Evolutionary conservation across 163 green algal genomes (phyloP), one percentile per base, ranked within the genome.

Genomic region (Scenedesmus sp.): DNA sequence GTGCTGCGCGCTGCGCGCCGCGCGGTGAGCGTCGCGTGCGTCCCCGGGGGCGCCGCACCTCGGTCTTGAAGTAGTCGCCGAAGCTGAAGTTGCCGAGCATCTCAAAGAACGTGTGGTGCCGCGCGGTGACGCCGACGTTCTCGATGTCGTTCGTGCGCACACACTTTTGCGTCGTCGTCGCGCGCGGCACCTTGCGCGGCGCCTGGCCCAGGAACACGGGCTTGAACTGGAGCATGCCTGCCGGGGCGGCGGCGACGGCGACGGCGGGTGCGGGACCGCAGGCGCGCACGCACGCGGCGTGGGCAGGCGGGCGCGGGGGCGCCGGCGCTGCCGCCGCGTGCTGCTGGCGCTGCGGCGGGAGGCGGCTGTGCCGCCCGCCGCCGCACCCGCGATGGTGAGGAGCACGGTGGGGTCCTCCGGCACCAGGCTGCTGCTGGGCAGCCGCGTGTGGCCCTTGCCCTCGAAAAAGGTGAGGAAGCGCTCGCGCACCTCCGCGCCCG

Each of bases 71-170:
- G 86, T 99, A 99, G 82, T 99, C 94, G 0, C 95, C 95, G 79
- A 99, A 99, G 42, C 81, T 93, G 86, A 98, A 99, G 90, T 98
- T 98, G 33, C 95, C 95, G 45, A 99, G 88, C 95, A 99, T 99
- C 84, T 99, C 95, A 80, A 98, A 98, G 84, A 98, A 99, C 24
- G 94, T 98, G 89, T 98, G 95, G 87, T 99, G 95, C 15, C 94
- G 85, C n/a, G 90, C 89, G 6, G 94, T 98, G 39, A 95, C 89
- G 11, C 95, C 95, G 34, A 99, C 95, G 73, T 99, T 98, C 62
- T 97, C 95, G 58, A 99, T 93, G 83, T 99, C 95, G 78, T 98
- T 98, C 48, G 95, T 97, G 71, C 95, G 91, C 45, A 99, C 90
- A 86, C 95, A 99, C 86, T 98, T 98, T 80, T 99, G 95, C 2